A percentile compares a stretch with the other conserved stretches of the same genome.
Conservation (phyloP, 768 basidiomycete species). For the Agaricus bisporus region DNA sequence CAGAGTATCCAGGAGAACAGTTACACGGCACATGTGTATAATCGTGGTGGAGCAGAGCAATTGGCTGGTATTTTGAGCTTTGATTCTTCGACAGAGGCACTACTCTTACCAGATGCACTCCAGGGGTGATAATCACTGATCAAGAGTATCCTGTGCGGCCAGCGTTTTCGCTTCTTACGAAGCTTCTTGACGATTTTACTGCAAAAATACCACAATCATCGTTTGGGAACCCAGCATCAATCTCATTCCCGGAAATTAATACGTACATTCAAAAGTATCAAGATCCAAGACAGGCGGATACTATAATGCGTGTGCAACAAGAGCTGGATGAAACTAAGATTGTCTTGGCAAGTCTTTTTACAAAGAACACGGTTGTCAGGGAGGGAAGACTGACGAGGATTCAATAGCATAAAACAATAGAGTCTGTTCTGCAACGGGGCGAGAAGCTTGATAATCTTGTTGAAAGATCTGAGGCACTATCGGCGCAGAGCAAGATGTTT, state of each 20-base stretch:
- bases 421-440: slow-evolving; percentile 91
- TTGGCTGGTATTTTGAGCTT: slow-evolving; percentile 57
- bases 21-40: slow-evolving; percentile 92
- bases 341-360: slow-evolving; percentile 61
- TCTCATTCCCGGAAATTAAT: slow-evolving; percentile 72
- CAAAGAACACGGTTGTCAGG: neutral
- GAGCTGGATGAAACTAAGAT: slow-evolving; percentile 99
- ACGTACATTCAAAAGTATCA: slow-evolving; percentile 89
- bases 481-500: slow-evolving; percentile 93
- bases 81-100: neutral
- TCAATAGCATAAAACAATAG: slow-evolving; percentile 94
- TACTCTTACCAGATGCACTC: neutral
- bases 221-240: slow-evolving; percentile 58
- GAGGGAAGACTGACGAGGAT: neutral
- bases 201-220: slow-evolving; percentile 70
- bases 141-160: slow-evolving; percentile 95
- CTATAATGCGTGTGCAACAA: slow-evolving; percentile 97
- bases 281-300: slow-evolving; percentile 94
- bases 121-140: slow-evolving; percentile 91
- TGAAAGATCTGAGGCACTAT: slow-evolving; percentile 85
- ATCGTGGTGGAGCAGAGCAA: slow-evolving; percentile 79
- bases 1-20: slow-evolving; percentile 93
- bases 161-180: slow-evolving; percentile 91
- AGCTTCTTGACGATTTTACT: slow-evolving; percentile 89
- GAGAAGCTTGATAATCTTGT: slow-evolving; percentile 96